Base-by-base conservation (phyloP, 129 eudicot species). In the Lactuca saligna region DNA sequence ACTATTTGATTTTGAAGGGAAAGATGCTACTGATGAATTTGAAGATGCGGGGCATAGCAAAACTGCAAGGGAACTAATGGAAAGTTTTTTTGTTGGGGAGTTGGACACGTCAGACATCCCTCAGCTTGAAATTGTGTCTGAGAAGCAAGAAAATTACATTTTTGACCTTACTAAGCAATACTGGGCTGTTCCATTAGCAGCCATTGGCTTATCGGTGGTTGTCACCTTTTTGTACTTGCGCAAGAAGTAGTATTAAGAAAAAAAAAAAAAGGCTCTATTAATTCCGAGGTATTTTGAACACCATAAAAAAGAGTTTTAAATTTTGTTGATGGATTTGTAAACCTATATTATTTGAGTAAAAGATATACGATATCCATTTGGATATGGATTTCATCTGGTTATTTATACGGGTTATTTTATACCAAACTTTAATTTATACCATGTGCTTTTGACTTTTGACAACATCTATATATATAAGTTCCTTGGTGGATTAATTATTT, bases 41-140 rank as follows among this genome's bases (percentile, higher is more conserved):
- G 98, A 92, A 83, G 98, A 92, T 42, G 96, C 91, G 8, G 98
- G 98, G 17, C 98, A 92, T 68, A 86, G 96, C 88, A 83, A 92
- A 76, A 70, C 48, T 31, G 98, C 98, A 11, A 82, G 96, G 70
- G 95, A 88, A 65, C 81, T 70, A 0, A 82, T 92, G 98, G 88
- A 82, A 54, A 74, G 58, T 33, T 92, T 80, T 76, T 92, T 68
- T 85, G 79, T 92, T 10, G 98, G 98, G 15, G 95, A 89, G 78
- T 74, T 92, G 42, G 96, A 92, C 62, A 48, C 72, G 4, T 42
- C 88, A 33, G 77, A 83, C 37, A 82, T 84, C 60, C 87, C 96
- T 0, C 83, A 86, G 61, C 86, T 79, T 3, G 85, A 85, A 54
- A 78, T 75, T 33, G 69, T 81, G 7, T 58, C 79, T 3, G 75